Conservation (phyloP, 2,329 filamentous ascomycete genomes). For the Kalaharituber pfeilii region DNA sequence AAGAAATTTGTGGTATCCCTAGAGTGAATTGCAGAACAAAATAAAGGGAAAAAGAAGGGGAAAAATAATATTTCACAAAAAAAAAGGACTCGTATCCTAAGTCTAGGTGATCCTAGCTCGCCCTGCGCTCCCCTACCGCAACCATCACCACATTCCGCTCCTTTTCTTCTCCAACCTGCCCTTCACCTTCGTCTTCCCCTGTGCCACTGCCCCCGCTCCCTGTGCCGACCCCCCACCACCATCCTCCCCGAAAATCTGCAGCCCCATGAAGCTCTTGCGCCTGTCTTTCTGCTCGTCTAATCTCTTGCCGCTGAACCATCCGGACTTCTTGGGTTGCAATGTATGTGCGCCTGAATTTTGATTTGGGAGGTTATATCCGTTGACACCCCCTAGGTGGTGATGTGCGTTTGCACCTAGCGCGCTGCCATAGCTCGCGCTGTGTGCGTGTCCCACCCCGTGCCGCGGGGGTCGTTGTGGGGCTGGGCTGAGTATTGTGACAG, state of each 20-base stretch:
- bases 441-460: not conserved
- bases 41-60: too few relatives aligned
- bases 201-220: not conserved
- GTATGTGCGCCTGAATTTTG: too few relatives aligned
- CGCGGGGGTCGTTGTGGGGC: slow-evolving; percentile 1
- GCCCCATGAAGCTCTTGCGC: slow-evolving; percentile 16
- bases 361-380: not conserved
- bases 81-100: too few relatives aligned
- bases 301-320: not conserved
- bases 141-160: slow-evolving; percentile 15
- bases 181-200: not conserved
- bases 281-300: slow-evolving; percentile 5
- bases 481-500: not conserved
- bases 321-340: not conserved
- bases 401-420: not conserved
- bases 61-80: too few relatives aligned
- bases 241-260: slow-evolving; percentile 10
- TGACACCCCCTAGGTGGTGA: not conserved
- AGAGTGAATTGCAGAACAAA: too few relatives aligned
- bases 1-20: too few relatives aligned
- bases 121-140: too few relatives aligned
- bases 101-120: too few relatives aligned
- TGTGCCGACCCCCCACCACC: not conserved
- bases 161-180: slow-evolving; percentile 16
- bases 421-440: not conserved